phyloP scores from a whole-genome alignment of 2,329 filamentous ascomycete genomes.

The Bipolaris gigantea region DNA sequence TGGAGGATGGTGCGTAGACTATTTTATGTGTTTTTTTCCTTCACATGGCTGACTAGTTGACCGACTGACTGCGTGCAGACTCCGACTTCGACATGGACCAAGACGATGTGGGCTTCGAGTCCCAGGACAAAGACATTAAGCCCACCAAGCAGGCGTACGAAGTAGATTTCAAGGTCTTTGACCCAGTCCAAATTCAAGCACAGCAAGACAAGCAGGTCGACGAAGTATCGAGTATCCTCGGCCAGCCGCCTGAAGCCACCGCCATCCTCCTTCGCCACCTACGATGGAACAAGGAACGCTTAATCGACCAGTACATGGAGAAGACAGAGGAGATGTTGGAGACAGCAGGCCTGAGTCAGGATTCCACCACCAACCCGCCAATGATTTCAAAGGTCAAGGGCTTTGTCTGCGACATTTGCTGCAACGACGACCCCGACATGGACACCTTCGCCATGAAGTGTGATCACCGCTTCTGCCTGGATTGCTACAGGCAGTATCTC shows the following conservation, averaged over 20 bases:
- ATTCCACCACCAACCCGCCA: slow-evolving; percentile 52
- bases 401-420: slow-evolving; percentile 95
- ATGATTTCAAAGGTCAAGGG: slow-evolving; percentile 71
- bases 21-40: not conserved
- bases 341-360: slow-evolving; percentile 74
- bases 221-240: slow-evolving; percentile 89
- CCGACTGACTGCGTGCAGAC: slow-evolving; percentile 39
- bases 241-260: slow-evolving; percentile 83
- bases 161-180: slow-evolving; percentile 79
- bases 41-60: slow-evolving; percentile 2
- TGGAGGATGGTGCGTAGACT: slow-evolving; percentile 48
- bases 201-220: slow-evolving; percentile 85
- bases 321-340: slow-evolving; percentile 77
- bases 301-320: slow-evolving; percentile 98
- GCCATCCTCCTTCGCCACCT: slow-evolving; percentile 88
- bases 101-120: slow-evolving; percentile 62
- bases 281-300: slow-evolving; percentile 92
- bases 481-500: slow-evolving; percentile 91
- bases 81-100: slow-evolving; percentile 61
- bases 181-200: slow-evolving; percentile 76
- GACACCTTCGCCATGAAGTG: slow-evolving; percentile 93
- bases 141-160: slow-evolving; percentile 77
- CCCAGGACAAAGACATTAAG: slow-evolving; percentile 71
- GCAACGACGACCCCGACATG: slow-evolving; percentile 77
- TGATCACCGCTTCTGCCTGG: slow-evolving; percentile 87